Conservation (phyloP, 305 asterid species). For the Withania somnifera region DNA sequence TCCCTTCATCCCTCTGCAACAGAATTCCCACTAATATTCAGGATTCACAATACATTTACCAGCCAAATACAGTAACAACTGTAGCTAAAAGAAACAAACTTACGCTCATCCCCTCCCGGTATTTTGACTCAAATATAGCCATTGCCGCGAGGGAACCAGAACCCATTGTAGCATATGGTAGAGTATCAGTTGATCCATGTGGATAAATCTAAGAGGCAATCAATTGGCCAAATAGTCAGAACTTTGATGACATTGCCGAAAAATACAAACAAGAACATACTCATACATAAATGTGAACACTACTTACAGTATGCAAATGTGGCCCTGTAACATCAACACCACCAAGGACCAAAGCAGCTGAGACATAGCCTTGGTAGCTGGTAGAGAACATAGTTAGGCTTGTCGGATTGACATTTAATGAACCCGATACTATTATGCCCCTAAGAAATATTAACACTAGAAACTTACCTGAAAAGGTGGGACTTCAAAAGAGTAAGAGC, state of each 20-base stretch:
- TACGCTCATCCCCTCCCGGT: conserved; percentile 74
- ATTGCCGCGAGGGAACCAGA: conserved; percentile 99
- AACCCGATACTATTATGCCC: neutral
- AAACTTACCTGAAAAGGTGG: conserved; percentile 71
- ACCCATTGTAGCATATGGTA: conserved; percentile 98
- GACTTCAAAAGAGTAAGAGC: conserved; percentile 79
- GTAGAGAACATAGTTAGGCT: conserved; percentile 11
- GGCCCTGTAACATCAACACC: conserved; percentile 95
- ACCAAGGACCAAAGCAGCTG: conserved; percentile 95
- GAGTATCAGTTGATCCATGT: conserved; percentile 93
- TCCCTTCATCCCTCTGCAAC: conserved; percentile 79
- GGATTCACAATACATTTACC: neutral
- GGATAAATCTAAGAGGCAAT: conserved; percentile 62
- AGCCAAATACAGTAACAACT: neutral
- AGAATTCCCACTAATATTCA: neutral
- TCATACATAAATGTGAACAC: neutral
- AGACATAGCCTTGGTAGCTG: conserved; percentile 82
- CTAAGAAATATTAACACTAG: conserved; percentile 1
- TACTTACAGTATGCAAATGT: conserved; percentile 87
- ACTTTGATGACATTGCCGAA: neutral
- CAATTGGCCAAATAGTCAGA: neutral
- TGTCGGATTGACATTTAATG: neutral
- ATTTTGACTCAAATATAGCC: conserved; percentile 85
- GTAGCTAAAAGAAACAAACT: conserved; percentile 22
- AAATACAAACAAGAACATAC: neutral